Evolutionary conservation across 257 asterid genomes (phyloP), one percentile per base, ranked within the genome.

Genomic region (Scutellaria barbata): DNA sequence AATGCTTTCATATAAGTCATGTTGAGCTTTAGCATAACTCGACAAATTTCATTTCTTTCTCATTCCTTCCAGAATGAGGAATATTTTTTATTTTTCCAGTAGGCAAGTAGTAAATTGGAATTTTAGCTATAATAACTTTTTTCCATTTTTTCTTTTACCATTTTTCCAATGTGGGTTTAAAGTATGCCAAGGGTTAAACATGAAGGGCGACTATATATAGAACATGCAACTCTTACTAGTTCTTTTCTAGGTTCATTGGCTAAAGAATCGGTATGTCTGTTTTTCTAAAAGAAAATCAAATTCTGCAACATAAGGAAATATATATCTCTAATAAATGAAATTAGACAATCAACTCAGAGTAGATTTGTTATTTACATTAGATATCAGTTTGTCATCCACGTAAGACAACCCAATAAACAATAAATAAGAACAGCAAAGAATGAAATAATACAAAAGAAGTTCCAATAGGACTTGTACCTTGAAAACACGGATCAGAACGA

Each of bases 401-500:
- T 40, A 73, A 14, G 67, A 50, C 53, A 10, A 22, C 65, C 46
- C 22, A 76, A 51, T 16, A 66, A 40, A 50, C 70, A 74, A 4
- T 70, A 16, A 56, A 9, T 30, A 48, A 52, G 12, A 64, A 47
- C 10, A 56, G 48, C 66, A 47, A 59, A 61, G 6, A n/a, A 47
- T 30, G 78, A 37, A 76, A 10, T 18, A 71, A 58, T 41, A 25
- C 18, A 56, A 62, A 60, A 47, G 41, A 68, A 50, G 52, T 62
- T 47, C 37, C n/a, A 60, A 71, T 37, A 73, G 9, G 57, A 54
- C 37, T 30, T 45, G 73, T 82, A 91, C 99, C 97, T 91, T 94
- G 54, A 89, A 84, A 80, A 94, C 90, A 51, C 97, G 97, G 61
- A 94, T 80, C 76, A 94, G 89, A 68, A 94, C 53, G 81, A 94